Evolutionary conservation across 2,329 filamentous ascomycete genomes (phyloP).

Genomic region (Aspergillus transmontanensis): DNA sequence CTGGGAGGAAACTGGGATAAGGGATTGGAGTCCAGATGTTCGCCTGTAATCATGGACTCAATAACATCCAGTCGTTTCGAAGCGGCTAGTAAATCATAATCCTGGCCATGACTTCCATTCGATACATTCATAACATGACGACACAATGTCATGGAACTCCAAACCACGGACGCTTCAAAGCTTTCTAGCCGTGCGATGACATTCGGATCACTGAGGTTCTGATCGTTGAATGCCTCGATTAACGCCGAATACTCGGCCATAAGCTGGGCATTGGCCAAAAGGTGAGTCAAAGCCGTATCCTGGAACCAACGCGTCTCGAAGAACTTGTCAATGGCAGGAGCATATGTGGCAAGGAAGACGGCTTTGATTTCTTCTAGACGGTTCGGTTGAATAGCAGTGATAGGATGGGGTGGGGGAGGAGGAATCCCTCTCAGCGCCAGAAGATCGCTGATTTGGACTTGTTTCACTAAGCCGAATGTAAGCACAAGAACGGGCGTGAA

Average conservation of each 20-base stretch:
- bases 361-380: constrained; percentile 68
- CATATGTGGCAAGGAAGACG: constrained; percentile 76
- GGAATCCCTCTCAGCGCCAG: constrained; percentile 65
- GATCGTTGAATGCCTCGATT: constrained; percentile 52
- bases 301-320: constrained; percentile 85
- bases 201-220: constrained; percentile 40
- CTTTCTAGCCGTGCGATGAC: constrained; percentile 48
- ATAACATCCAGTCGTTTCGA: constrained; percentile 73
- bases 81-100: constrained; percentile 65
- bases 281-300: constrained; percentile 53
- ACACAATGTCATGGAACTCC: constrained; percentile 60
- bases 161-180: constrained; percentile 62
- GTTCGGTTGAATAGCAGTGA: constrained; percentile 46
- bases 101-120: constrained; percentile 41
- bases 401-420: constrained; percentile 58
- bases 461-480: constrained; percentile 57
- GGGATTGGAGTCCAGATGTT: constrained; percentile 59
- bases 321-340: constrained; percentile 71
- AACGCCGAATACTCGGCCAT: constrained; percentile 69
- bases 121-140: constrained; percentile 43
- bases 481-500: constrained; percentile 34
- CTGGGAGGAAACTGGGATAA: constrained; percentile 47
- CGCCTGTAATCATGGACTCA: constrained; percentile 74
- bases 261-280: constrained; percentile 60
- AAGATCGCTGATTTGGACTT: constrained; percentile 74